These are phyloP conservation scores for Plantago coronopus DNA, from an alignment of 305 asterid genomes.

Conservation along the genomic window DNA sequence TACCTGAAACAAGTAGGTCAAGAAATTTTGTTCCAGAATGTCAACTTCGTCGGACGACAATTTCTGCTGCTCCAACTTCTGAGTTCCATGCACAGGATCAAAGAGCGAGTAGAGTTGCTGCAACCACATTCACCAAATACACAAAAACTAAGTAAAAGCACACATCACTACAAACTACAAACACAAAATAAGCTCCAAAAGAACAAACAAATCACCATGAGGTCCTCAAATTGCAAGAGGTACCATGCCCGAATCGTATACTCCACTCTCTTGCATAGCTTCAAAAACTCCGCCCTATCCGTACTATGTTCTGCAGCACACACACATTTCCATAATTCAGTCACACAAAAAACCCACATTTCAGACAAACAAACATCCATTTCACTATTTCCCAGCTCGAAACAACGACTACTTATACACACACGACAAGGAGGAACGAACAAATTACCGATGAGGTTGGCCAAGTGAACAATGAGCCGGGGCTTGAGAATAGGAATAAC, in stretches of 20 bases:
- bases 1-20: slow-evolving; percentile 85
- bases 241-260: slow-evolving; percentile 98
- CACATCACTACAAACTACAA: background rate
- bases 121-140: slow-evolving; percentile 25
- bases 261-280: slow-evolving; percentile 95
- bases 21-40: slow-evolving; percentile 82
- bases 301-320: slow-evolving; percentile 64
- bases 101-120: slow-evolving; percentile 97
- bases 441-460: slow-evolving; percentile 78
- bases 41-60: slow-evolving; percentile 69
- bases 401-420: too few species aligned
- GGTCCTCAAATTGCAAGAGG: slow-evolving; percentile 95
- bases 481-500: slow-evolving; percentile 96
- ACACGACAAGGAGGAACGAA: too few species aligned
- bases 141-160: background rate
- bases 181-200: background rate
- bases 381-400: too few species aligned
- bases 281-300: slow-evolving; percentile 87
- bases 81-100: slow-evolving; percentile 83
- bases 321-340: slow-evolving; percentile 7
- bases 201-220: slow-evolving; percentile 53
- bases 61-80: slow-evolving; percentile 84
- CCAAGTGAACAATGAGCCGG: slow-evolving; percentile 75
- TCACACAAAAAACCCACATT: background rate
- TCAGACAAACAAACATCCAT: background rate